Evolutionary conservation across 768 basidiomycete species (phyloP).

Genomic region (Naganishia friedmannii): DNA sequence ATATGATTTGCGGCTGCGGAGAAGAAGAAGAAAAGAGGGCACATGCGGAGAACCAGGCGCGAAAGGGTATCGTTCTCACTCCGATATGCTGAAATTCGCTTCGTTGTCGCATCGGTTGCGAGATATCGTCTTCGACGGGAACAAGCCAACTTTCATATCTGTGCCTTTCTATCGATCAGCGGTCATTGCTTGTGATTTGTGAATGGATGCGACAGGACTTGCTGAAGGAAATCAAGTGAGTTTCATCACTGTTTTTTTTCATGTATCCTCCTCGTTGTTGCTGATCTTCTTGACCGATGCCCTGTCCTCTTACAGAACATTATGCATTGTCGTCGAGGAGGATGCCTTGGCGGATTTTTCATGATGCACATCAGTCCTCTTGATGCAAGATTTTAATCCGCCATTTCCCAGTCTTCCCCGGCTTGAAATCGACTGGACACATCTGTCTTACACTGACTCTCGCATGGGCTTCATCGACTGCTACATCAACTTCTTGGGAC

Average conservation of each 20-base stretch:
- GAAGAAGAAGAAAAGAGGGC: neutral
- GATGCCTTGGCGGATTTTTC: neutral
- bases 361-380: neutral
- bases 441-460: neutral
- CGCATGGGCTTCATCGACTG: neutral
- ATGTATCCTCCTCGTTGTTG: neutral
- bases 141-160: neutral
- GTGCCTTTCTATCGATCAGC: neutral
- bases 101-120: neutral
- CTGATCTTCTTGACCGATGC: neutral
- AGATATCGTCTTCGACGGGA: neutral
- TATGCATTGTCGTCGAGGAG: neutral
- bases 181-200: neutral
- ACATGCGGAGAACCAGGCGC: neutral
- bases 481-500: too few relatives aligned
- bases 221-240: neutral
- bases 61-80: neutral
- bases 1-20: neutral
- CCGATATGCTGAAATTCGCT: neutral
- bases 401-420: neutral
- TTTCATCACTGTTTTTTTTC: neutral
- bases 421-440: neutral
- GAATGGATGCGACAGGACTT: neutral
- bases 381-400: neutral
- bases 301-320: neutral